Conservation (phyloP, 441 rosid species). For the Eruca vesicaria region DNA sequence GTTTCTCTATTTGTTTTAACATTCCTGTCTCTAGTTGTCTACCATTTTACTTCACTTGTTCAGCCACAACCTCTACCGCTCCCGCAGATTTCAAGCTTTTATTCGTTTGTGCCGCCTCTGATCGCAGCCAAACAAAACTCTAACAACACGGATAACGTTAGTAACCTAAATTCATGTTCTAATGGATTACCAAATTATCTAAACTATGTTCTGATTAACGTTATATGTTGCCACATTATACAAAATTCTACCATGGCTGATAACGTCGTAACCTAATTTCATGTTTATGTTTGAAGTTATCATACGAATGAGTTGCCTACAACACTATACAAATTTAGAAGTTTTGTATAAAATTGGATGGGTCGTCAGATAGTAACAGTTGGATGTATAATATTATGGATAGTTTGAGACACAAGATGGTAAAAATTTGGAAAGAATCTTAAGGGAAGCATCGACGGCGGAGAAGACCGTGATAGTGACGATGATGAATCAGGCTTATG, state of each 20-base stretch:
- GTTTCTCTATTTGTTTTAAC: neutral
- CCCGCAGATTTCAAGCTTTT: conserved; percentile 2
- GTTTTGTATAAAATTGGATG: neutral
- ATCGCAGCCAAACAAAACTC: neutral
- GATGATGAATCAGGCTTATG: conserved; percentile 42
- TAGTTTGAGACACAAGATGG: conserved; percentile 8
- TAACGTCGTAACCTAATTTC: neutral
- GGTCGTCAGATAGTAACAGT: neutral
- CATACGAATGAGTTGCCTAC: neutral
- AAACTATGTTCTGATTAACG: neutral
- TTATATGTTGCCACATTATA: neutral
- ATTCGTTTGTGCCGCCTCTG: conserved; percentile 3
- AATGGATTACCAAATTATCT: neutral
- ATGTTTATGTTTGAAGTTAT: neutral
- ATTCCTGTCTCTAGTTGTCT: neutral
- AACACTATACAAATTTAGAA: neutral
- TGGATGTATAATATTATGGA: neutral
- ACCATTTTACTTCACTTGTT: conserved; percentile 3
- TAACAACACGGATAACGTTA: conserved; percentile 1
- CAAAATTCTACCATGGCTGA: neutral
- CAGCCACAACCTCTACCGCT: conserved; percentile 13
- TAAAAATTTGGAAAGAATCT: conserved; percentile 7
- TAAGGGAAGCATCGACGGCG: conserved; percentile 14
- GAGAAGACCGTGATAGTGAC: conserved; percentile 44
- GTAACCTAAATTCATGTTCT: neutral